phyloP scores from a whole-genome alignment of 805 yeast species.

The Saccharomyces jurei region DNA sequence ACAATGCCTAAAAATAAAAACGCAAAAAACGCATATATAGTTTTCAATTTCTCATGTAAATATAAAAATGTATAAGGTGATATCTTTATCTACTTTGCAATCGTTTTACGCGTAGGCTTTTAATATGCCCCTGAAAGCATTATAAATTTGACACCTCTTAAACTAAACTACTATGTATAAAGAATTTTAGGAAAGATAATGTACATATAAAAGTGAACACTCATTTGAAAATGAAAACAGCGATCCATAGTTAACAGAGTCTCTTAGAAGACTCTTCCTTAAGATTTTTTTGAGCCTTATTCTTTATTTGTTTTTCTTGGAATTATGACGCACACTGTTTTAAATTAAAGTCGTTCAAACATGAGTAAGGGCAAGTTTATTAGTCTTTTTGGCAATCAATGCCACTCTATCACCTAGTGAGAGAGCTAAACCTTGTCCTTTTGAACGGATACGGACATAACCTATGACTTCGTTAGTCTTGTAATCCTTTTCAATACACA shows the following conservation, averaged over 20 bases:
- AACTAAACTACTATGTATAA: background rate
- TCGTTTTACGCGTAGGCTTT: background rate
- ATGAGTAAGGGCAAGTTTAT: constrained; percentile 30
- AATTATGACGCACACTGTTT: background rate
- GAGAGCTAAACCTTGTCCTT: constrained; percentile 95
- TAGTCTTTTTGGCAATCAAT: constrained; percentile 57
- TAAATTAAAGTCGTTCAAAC: constrained; percentile 14
- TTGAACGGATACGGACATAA: constrained; percentile 90
- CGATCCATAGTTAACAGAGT: background rate
- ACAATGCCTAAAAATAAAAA: background rate
- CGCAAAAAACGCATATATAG: constrained; percentile 3
- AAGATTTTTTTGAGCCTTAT: background rate
- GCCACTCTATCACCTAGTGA: constrained; percentile 93
- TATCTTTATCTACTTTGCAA: background rate
- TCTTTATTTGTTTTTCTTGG: background rate
- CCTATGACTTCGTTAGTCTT: constrained; percentile 72
- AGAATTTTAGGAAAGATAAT: background rate
- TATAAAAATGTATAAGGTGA: background rate
- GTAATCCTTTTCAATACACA: constrained; percentile 78
- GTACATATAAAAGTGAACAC: background rate
- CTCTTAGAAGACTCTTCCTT: background rate
- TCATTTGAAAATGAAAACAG: background rate
- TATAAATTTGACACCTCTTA: background rate
- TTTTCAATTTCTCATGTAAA: constrained; percentile 2
- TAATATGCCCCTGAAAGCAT: background rate